A percentile compares a stretch with the other conserved stretches of the same genome.
phyloP scores from a whole-genome alignment of 176 grass and related monocot genomes.

The Dactylis glomerata region DNA sequence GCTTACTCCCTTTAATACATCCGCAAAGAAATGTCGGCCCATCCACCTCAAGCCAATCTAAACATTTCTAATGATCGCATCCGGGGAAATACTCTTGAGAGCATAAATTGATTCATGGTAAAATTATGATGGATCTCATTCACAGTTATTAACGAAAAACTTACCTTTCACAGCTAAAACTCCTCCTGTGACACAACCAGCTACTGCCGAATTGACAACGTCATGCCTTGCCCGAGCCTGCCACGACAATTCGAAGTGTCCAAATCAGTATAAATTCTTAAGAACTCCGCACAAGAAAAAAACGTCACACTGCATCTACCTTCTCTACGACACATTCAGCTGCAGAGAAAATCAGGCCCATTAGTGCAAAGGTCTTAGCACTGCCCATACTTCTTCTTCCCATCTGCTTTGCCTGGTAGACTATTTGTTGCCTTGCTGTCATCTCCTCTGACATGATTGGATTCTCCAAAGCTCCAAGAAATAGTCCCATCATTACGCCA shows the following conservation, averaged over 20 bases:
- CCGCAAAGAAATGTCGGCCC: neutral
- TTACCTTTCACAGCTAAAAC: slow-evolving; percentile 80
- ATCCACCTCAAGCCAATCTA: slow-evolving; percentile 2
- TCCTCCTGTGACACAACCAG: slow-evolving; percentile 91
- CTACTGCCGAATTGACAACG: slow-evolving; percentile 74
- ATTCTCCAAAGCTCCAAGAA: slow-evolving; percentile 89
- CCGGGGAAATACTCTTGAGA: slow-evolving; percentile 9
- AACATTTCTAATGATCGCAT: slow-evolving; percentile 6
- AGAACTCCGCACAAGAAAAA: neutral
- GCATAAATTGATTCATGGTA: neutral
- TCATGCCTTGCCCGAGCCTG: slow-evolving; percentile 94
- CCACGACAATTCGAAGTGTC: neutral
- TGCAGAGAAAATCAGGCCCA: slow-evolving; percentile 91
- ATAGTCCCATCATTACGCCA: slow-evolving; percentile 86
- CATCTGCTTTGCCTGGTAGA: slow-evolving; percentile 87
- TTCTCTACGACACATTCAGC: slow-evolving; percentile 86
- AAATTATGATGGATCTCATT: neutral
- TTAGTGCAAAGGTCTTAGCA: slow-evolving; percentile 90
- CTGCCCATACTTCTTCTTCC: slow-evolving; percentile 77
- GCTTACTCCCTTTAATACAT: neutral
- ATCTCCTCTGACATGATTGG: slow-evolving; percentile 71
- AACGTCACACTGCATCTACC: slow-evolving; percentile 32
- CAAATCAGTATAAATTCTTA: slow-evolving; percentile 21
- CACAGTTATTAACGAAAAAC: slow-evolving; percentile 1
- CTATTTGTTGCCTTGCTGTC: slow-evolving; percentile 77